Evolutionary conservation across 2,329 filamentous ascomycete genomes (phyloP).

Genomic region (Sporothrix variecibatus): DNA sequence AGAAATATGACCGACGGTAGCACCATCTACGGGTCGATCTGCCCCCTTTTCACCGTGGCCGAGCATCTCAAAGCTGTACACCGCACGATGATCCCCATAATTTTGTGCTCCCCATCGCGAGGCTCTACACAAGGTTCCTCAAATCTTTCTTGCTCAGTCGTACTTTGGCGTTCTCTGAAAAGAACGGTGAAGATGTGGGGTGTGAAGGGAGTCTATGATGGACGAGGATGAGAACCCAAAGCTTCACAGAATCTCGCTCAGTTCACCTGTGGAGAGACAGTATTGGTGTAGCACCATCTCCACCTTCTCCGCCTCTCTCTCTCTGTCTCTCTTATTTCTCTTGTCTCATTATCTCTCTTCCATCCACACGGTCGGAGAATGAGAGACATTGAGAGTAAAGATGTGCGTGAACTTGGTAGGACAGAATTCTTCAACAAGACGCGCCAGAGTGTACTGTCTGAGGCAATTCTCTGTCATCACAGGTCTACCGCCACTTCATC

Average conservation of each 20-base stretch:
- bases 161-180: background rate
- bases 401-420: background rate
- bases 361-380: conserved; percentile 7
- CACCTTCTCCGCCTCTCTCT: background rate
- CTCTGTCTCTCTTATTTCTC: too few species aligned
- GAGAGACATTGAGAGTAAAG: background rate
- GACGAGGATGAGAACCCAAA: background rate
- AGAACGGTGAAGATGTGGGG: background rate
- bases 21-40: background rate
- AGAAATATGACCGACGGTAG: background rate
- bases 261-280: background rate
- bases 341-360: background rate
- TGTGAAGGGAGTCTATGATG: background rate
- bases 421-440: background rate
- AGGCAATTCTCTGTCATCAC: background rate
- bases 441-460: background rate
- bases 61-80: too few species aligned
- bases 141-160: conserved; percentile 5
- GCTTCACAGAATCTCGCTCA: background rate
- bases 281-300: background rate
- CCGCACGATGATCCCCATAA: too few species aligned
- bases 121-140: background rate
- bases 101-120: background rate
- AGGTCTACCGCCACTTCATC: background rate
- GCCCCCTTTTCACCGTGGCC: background rate